phyloP scores from a whole-genome alignment of 208 protist species.

The Wallacemonas sp. region DNA sequence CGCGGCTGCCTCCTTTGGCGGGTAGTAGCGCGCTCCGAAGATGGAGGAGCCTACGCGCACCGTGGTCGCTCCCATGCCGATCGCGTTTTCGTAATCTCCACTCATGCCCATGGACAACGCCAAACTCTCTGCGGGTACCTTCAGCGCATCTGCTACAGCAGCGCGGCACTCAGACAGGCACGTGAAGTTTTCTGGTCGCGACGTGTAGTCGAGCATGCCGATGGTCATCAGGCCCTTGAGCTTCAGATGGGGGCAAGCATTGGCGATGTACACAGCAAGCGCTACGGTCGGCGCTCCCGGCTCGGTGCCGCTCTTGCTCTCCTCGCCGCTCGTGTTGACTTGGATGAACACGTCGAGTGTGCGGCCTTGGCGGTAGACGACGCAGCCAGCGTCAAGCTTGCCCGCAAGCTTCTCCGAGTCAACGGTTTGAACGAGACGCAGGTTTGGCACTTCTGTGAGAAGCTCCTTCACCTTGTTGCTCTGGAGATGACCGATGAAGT shows the following conservation, averaged over 20 bases:
- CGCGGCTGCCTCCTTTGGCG: conserved; percentile 28
- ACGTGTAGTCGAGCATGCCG: conserved; percentile 88
- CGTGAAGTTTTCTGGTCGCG: conserved; percentile 83
- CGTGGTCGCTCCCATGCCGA: conserved; percentile 91
- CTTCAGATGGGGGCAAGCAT: conserved; percentile 73
- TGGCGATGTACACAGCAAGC: conserved; percentile 72
- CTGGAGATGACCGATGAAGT: conserved; percentile 98
- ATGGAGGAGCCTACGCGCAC: conserved; percentile 95
- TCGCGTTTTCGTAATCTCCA: conserved; percentile 94
- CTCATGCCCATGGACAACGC: conserved; percentile 98
- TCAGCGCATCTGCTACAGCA: conserved; percentile 60
- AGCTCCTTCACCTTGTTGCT: conserved; percentile 96
- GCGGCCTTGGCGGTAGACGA: conserved; percentile 43
- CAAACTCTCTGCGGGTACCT: conserved; percentile 42
- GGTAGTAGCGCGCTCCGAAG: conserved; percentile 94
- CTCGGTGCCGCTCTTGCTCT: conserved; percentile 90
- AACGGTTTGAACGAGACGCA: conserved; percentile 92
- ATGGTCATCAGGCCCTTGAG: conserved; percentile 97
- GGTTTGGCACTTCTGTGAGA: conserved; percentile 47
- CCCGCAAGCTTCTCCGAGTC: conserved; percentile 90
- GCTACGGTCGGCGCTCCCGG: conserved; percentile 62
- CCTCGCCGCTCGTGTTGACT: conserved; percentile 95
- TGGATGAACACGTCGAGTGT: conserved; percentile 92
- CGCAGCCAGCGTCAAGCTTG: conserved; percentile 82
- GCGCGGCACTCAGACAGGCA: conserved; percentile 69